Percentiles rank a stretch among this genome's conserved stretches.
These are phyloP conservation scores for Microsporum audouinii DNA, from an alignment of 2,329 filamentous ascomycete genomes.

Conservation along the genomic window DNA sequence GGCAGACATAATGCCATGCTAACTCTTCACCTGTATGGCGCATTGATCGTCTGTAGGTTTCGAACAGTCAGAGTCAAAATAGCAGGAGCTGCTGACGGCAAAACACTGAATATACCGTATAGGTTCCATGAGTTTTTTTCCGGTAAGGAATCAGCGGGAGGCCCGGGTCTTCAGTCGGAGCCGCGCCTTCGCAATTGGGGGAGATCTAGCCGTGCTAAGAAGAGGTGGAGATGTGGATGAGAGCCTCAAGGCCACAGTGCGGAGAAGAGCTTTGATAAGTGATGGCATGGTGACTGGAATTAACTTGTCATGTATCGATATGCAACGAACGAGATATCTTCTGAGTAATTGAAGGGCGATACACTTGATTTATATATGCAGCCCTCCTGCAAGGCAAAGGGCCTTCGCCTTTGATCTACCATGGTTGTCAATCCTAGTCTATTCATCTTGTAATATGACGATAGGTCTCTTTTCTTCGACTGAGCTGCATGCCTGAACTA, in stretches of 20 bases:
- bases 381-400: neutral
- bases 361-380: neutral
- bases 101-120: neutral
- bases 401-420: neutral
- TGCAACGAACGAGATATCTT: neutral
- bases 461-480: neutral
- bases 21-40: neutral
- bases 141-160: neutral
- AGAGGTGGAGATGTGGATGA: neutral
- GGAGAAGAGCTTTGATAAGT: neutral
- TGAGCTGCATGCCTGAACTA: neutral
- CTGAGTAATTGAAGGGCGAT: neutral
- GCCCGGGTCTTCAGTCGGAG: neutral
- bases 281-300: neutral
- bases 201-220: neutral
- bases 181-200: neutral
- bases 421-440: neutral
- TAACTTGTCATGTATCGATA: neutral
- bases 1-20: neutral
- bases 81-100: neutral
- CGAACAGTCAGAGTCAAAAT: neutral
- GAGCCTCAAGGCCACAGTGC: neutral
- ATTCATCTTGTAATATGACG: neutral
- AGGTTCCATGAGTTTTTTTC: neutral
- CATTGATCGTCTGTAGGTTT: neutral